These are phyloP conservation scores for Zelopaecilomyces penicillatus DNA, from an alignment of 2,329 filamentous ascomycete genomes.

Conservation along the genomic window DNA sequence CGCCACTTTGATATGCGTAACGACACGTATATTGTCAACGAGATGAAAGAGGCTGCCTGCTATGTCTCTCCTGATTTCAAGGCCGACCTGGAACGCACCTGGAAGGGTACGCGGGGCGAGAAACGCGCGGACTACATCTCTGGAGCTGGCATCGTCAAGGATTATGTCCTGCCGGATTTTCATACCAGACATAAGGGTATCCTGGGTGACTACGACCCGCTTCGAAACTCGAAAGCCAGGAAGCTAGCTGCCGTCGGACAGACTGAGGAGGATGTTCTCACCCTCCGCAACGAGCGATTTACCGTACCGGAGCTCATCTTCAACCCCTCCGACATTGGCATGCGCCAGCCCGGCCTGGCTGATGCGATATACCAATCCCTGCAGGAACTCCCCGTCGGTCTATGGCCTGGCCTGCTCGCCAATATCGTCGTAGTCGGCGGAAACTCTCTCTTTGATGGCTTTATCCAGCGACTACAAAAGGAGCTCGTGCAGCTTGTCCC, in stretches of 20 bases:
- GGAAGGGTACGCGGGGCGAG: conserved; percentile 66
- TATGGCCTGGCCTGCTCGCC: conserved; percentile 75
- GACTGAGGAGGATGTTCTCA: conserved; percentile 65
- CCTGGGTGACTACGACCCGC: conserved; percentile 68
- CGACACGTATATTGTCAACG: conserved; percentile 86
- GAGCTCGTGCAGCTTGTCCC: conserved; percentile 66
- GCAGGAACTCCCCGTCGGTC: conserved; percentile 62
- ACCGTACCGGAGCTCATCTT: conserved; percentile 85
- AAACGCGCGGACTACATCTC: conserved; percentile 39
- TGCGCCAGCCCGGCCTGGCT: conserved; percentile 73
- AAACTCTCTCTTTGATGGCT: conserved; percentile 70
- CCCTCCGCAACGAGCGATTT: conserved; percentile 87
- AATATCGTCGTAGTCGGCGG: conserved; percentile 89
- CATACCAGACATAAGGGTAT: conserved; percentile 54
- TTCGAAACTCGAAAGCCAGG: conserved; percentile 44
- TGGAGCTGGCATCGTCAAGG: conserved; percentile 62
- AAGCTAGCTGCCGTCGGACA: conserved; percentile 37
- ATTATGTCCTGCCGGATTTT: conserved; percentile 87
- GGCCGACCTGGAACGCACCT: conserved; percentile 68
- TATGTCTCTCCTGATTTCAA: conserved; percentile 75
- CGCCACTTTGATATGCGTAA: conserved; percentile 94
- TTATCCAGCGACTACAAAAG: conserved; percentile 67
- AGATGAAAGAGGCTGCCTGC: conserved; percentile 87
- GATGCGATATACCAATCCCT: conserved; percentile 78
- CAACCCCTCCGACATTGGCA: conserved; percentile 73